A percentile compares a stretch with the other conserved stretches of the same genome.
Evolutionary conservation across 1,284 basidiomycete species (phyloP).

Genomic region (Cryptococcus sp.): DNA sequence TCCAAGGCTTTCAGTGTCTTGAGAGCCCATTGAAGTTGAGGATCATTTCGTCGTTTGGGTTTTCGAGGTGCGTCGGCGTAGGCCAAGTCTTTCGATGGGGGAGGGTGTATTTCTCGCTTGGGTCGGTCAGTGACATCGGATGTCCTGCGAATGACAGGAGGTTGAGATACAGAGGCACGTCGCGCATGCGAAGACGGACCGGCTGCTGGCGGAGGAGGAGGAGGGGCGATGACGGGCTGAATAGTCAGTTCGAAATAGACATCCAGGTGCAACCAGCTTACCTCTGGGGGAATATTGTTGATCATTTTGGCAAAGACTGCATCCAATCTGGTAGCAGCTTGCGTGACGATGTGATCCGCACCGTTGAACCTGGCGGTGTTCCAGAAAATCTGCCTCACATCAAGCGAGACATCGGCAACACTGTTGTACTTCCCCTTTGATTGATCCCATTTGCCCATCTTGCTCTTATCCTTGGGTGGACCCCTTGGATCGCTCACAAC

Average conservation of each 20-base stretch:
- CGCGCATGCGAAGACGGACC: slow-evolving; percentile 18
- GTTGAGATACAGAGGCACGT: slow-evolving; percentile 39
- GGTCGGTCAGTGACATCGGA: slow-evolving; percentile 62
- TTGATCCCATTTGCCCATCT: slow-evolving; percentile 53
- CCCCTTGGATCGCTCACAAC: slow-evolving; percentile 63
- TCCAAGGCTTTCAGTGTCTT: slow-evolving; percentile 65
- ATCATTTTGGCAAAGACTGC: slow-evolving; percentile 84
- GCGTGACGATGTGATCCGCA: slow-evolving; percentile 71
- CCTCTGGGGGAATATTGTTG: slow-evolving; percentile 68
- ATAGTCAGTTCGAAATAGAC: neutral
- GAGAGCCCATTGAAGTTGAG: slow-evolving; percentile 78
- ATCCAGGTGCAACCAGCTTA: slow-evolving; percentile 49
- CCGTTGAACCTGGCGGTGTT: slow-evolving; percentile 94
- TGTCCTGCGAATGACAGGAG: slow-evolving; percentile 44
- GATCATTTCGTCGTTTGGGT: slow-evolving; percentile 60
- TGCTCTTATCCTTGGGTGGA: slow-evolving; percentile 51
- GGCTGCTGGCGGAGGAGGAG: slow-evolving; percentile 11
- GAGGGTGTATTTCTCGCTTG: slow-evolving; percentile 95
- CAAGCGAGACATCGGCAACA: slow-evolving; percentile 72
- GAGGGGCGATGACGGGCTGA: slow-evolving; percentile 7
- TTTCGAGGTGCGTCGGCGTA: slow-evolving; percentile 60
- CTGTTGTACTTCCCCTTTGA: slow-evolving; percentile 66
- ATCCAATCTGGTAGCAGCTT: slow-evolving; percentile 76
- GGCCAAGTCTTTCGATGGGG: slow-evolving; percentile 83
- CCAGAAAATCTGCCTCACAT: slow-evolving; percentile 79